phyloP scores from a whole-genome alignment of 768 basidiomycete genomes.

The Trametes villosa region DNA sequence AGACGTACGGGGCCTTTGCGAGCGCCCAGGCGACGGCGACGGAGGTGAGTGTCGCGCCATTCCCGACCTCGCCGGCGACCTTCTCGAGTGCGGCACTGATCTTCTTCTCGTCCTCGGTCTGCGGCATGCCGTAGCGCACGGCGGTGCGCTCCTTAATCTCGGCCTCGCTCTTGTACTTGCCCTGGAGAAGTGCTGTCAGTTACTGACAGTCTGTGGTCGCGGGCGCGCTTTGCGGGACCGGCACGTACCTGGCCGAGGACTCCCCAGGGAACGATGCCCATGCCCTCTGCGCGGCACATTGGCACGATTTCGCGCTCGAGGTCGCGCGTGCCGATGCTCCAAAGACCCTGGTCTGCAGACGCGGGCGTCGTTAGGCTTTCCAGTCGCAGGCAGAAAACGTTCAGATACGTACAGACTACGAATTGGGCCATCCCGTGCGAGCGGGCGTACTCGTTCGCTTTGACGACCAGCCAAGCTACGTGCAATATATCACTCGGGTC shows the following conservation, averaged over 20 bases:
- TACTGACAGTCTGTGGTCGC: too few species aligned
- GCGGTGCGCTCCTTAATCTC: constrained; percentile 35
- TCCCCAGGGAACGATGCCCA: constrained; percentile 28
- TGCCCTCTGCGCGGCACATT: constrained; percentile 33
- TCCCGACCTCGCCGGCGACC: constrained; percentile 52
- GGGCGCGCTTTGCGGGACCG: too few species aligned
- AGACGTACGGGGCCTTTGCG: constrained; percentile 10
- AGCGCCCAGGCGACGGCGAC: constrained; percentile 27
- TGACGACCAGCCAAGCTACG: constrained; percentile 41
- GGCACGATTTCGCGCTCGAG: constrained; percentile 49
- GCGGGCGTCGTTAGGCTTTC: constrained; percentile 35
- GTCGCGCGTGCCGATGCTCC: constrained; percentile 38
- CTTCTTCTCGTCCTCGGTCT: constrained; percentile 28
- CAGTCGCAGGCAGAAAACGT: neutral
- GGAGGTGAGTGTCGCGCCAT: neutral
- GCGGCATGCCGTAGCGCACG: constrained; percentile 39
- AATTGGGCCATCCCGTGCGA: constrained; percentile 38
- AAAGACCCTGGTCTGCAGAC: constrained; percentile 44
- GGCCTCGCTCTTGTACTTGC: constrained; percentile 41
- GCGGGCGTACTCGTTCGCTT: constrained; percentile 45
- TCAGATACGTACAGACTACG: constrained; percentile 11
- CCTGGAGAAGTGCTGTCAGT: constrained; percentile 27
- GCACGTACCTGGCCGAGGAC: neutral
- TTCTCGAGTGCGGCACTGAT: constrained; percentile 50
- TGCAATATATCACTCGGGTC: neutral